Conservation (phyloP, 768 basidiomycete species). For the Suillus brevipes region DNA sequence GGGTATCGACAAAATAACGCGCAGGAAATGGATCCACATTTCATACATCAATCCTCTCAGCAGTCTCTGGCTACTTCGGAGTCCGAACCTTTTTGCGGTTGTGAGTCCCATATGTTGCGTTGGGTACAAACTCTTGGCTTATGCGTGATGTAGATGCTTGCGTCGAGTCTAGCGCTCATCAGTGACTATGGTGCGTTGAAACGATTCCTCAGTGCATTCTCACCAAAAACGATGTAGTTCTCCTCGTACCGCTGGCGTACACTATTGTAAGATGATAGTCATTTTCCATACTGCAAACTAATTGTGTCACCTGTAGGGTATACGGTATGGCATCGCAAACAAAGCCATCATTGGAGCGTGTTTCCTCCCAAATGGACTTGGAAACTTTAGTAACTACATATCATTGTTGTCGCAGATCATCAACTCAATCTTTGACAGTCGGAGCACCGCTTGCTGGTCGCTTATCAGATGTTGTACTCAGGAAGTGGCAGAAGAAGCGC, state of each 20-base stretch:
- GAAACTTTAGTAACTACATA: conserved; percentile 32
- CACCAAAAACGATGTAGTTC: conserved; percentile 16
- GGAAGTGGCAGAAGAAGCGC: conserved; percentile 44
- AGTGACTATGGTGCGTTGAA: conserved; percentile 30
- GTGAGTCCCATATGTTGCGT: conserved; percentile 34
- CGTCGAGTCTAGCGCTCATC: conserved; percentile 18
- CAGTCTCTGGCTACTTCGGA: conserved; percentile 47
- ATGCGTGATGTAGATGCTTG: conserved; percentile 45
- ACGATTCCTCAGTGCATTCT: background rate
- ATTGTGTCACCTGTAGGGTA: conserved; percentile 26
- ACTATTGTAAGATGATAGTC: conserved; percentile 33
- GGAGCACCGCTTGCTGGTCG: conserved; percentile 58
- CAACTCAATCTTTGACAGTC: conserved; percentile 35
- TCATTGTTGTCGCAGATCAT: background rate
- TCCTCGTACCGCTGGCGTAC: conserved; percentile 37
- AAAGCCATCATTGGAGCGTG: conserved; percentile 37
- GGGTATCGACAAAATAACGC: conserved; percentile 55
- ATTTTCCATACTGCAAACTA: background rate
- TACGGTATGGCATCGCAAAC: conserved; percentile 36
- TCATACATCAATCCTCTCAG: conserved; percentile 55
- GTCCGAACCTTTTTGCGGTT: conserved; percentile 51
- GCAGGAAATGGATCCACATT: conserved; percentile 22
- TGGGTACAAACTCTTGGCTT: conserved; percentile 18
- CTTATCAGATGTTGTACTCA: conserved; percentile 52
- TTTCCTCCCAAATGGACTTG: conserved; percentile 37